These are phyloP conservation scores for Nicotiana sylvestris DNA, from an alignment of 257 asterid genomes.

Conservation along the genomic window DNA sequence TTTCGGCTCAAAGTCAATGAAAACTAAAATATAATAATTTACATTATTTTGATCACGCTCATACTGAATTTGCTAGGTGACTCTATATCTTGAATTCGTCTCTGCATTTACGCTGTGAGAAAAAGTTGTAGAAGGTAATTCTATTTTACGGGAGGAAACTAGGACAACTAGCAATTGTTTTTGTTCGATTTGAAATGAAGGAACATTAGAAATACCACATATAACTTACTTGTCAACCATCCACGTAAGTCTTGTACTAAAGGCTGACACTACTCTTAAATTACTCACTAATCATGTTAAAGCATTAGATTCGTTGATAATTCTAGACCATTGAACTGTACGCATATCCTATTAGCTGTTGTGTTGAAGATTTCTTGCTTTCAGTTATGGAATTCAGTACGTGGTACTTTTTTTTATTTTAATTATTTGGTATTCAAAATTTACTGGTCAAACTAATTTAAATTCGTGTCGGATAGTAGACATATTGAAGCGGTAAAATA, in stretches of 20 bases:
- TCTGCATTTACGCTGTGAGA: too few species aligned
- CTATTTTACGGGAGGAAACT: conserved; percentile 18
- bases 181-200: conserved; percentile 1
- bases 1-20: too few species aligned
- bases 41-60: too few species aligned
- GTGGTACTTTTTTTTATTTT: background rate
- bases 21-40: too few species aligned
- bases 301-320: conserved; percentile 5
- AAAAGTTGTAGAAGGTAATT: background rate
- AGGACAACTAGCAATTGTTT: conserved; percentile 18
- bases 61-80: too few species aligned
- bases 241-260: background rate
- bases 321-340: background rate
- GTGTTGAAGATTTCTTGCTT: conserved; percentile 15
- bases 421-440: too few species aligned
- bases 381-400: background rate
- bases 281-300: background rate
- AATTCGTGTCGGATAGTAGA: too few species aligned
- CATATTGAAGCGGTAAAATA: too few species aligned
- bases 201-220: conserved; percentile 18
- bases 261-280: background rate
- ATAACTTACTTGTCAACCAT: conserved; percentile 8
- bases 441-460: too few species aligned
- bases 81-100: too few species aligned
- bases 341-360: background rate